phyloP scores from a whole-genome alignment of 805 yeast genomes.

The Saccharomyces kudriavzevii region DNA sequence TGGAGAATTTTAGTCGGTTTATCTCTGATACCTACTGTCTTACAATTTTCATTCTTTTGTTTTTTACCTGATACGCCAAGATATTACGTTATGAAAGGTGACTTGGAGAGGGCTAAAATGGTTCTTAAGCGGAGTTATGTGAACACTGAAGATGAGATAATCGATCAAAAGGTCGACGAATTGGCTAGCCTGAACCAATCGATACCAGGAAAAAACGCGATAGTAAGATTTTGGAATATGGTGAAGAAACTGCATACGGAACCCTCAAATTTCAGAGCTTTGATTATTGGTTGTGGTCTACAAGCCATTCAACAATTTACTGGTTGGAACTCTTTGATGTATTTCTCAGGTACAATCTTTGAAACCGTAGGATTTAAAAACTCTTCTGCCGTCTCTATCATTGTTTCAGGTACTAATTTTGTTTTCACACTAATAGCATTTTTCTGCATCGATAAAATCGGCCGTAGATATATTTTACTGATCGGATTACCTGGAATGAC shows the following conservation, averaged over 20 bases:
- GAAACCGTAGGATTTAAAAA: slow-evolving; percentile 82
- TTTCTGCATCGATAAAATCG: slow-evolving; percentile 76
- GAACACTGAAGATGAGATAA: slow-evolving; percentile 53
- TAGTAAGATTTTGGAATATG: slow-evolving; percentile 50
- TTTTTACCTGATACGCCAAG: slow-evolving; percentile 96
- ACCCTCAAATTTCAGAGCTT: slow-evolving; percentile 81
- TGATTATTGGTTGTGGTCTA: slow-evolving; percentile 82
- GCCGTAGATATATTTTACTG: slow-evolving; percentile 75
- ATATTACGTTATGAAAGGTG: slow-evolving; percentile 66
- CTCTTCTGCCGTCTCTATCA: slow-evolving; percentile 89
- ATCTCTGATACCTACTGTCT: slow-evolving; percentile 76
- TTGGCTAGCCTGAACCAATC: slow-evolving; percentile 41
- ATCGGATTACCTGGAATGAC: slow-evolving; percentile 84
- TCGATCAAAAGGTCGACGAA: slow-evolving; percentile 62
- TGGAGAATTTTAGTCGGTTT: slow-evolving; percentile 92
- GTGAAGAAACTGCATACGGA: slow-evolving; percentile 54
- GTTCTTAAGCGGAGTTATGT: slow-evolving; percentile 60
- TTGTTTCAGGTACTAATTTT: slow-evolving; percentile 91
- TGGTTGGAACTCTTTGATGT: slow-evolving; percentile 94
- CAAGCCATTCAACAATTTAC: slow-evolving; percentile 96
- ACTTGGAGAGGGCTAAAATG: slow-evolving; percentile 52
- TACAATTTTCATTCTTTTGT: slow-evolving; percentile 67
- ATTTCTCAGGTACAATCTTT: slow-evolving; percentile 87
- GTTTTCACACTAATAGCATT: slow-evolving; percentile 81
- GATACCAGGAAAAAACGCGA: slow-evolving; percentile 40